Base-by-base conservation (phyloP, 805 yeast genomes). In the Tetrapisispora taiwanensis region DNA sequence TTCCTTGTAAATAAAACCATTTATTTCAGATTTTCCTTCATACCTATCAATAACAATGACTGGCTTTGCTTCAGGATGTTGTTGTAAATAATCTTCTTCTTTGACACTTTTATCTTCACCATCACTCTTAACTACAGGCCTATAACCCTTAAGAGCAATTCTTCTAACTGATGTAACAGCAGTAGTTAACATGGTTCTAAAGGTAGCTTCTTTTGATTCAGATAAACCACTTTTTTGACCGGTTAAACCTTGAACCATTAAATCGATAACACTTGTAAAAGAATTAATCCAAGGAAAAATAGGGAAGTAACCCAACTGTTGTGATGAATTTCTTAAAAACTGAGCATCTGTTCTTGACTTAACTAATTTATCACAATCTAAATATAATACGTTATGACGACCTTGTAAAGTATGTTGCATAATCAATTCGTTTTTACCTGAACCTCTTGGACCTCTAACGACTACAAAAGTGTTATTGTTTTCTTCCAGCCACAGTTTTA, bases 181-280 rank as follows among this genome's bases (percentile, higher is more conserved):
- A 37, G 85, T 73, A 41, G 80, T 74, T 40, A 89, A 70, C 76
- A 89, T 88, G 52, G 81, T 80, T 62, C 84, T 82, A 48, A 84
- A 75, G 59, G 86, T 95, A 0, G 82, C 65, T 52, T 89, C 96
- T 49, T 80, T 81, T 2, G 85, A 68, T 58, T 89, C 96, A 27
- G 89, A 77, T 39, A 89, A 68, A 1, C 96, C 96, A 3, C 95
- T 83, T 58, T 88, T 89, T 59, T 88, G 97, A 1, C 97, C 98
- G 0, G 95, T 87, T 35, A 90, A 61, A 46, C 97, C 90, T 58
- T 87, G 95, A 17, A 84, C 83, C 44, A 81, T 86, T 54, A 92
- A 70, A 65, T 92, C 98, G 39, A 86, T 67, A 47, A 88, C 79
- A 46, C 79, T 76, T 0, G 95, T 78, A 12, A 89, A 67, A 2